Conservation (phyloP, 495 filamentous ascomycete species). For the Astrothelium subdiscretum region DNA sequence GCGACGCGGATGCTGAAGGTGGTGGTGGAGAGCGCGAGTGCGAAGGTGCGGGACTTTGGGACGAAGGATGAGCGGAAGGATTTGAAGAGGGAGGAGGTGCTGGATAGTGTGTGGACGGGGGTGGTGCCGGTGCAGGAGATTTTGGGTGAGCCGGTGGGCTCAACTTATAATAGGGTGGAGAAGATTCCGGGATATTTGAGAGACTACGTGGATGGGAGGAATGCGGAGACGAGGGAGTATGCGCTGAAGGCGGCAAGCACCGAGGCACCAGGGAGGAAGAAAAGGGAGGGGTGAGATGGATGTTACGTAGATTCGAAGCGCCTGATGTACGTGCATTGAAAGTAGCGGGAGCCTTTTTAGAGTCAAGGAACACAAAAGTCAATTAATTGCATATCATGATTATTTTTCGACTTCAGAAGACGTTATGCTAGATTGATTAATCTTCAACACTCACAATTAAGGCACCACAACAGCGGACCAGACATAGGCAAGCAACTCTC, state of each 20-base stretch:
- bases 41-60: constrained; percentile 60
- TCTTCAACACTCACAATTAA: not conserved
- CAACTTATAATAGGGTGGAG: constrained; percentile 46
- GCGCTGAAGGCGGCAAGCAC: constrained; percentile 39
- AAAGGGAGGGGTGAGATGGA: constrained; percentile 8
- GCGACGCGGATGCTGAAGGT: constrained; percentile 67
- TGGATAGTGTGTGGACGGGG: constrained; percentile 60
- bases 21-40: constrained; percentile 56
- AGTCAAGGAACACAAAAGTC: not conserved
- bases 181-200: constrained; percentile 52
- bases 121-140: constrained; percentile 64
- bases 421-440: too few species aligned
- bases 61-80: constrained; percentile 61
- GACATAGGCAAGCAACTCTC: too few species aligned
- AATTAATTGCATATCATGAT: not conserved
- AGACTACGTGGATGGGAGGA: constrained; percentile 42
- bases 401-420: too few species aligned
- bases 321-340: too few species aligned
- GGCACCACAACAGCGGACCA: too few species aligned
- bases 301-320: not conserved
- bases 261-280: constrained; percentile 21
- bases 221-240: constrained; percentile 38
- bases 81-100: constrained; percentile 46
- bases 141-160: constrained; percentile 57
- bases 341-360: too few species aligned